phyloP scores from a whole-genome alignment of 139 green algal species.

The Nannochloris sp. region DNA sequence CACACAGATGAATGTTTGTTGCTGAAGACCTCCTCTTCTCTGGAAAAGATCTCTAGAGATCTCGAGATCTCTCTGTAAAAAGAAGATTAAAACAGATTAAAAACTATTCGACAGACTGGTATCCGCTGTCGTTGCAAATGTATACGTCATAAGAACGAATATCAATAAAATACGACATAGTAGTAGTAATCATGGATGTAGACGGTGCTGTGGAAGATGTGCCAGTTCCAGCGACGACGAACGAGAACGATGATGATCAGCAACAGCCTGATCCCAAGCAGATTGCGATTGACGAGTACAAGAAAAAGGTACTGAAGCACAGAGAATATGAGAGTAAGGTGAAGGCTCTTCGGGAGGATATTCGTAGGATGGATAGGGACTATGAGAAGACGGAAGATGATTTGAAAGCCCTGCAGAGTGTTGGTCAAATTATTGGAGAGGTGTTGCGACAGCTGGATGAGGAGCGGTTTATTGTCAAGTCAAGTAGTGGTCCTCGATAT shows the following conservation, averaged over 20 bases:
- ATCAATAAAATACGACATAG: background rate
- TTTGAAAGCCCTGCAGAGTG: slow-evolving; percentile 94
- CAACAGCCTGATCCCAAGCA: slow-evolving; percentile 3
- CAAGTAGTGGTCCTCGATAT: slow-evolving; percentile 93
- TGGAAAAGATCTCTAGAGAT: too few relatives aligned
- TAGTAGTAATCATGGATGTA: background rate
- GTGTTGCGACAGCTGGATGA: slow-evolving; percentile 95
- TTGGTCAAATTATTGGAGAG: slow-evolving; percentile 99
- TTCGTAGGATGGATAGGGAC: slow-evolving; percentile 77
- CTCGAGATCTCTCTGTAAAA: too few relatives aligned
- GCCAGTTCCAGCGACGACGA: too few relatives aligned
- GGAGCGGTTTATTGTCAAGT: slow-evolving; percentile 98
- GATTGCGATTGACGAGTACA: slow-evolving; percentile 36
- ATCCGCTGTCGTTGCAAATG: too few relatives aligned
- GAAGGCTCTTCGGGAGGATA: slow-evolving; percentile 54
- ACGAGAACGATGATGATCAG: too few relatives aligned
- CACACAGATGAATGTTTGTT: too few relatives aligned
- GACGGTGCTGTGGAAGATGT: background rate
- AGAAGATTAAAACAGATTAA: too few relatives aligned
- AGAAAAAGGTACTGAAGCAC: slow-evolving; percentile 48
- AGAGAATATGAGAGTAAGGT: slow-evolving; percentile 41
- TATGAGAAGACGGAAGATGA: slow-evolving; percentile 99
- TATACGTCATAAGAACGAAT: too few relatives aligned
- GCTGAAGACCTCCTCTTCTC: too few relatives aligned
- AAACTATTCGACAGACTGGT: too few relatives aligned